Conservation (phyloP, 768 basidiomycete species). For the Lactarius psammicola region DNA sequence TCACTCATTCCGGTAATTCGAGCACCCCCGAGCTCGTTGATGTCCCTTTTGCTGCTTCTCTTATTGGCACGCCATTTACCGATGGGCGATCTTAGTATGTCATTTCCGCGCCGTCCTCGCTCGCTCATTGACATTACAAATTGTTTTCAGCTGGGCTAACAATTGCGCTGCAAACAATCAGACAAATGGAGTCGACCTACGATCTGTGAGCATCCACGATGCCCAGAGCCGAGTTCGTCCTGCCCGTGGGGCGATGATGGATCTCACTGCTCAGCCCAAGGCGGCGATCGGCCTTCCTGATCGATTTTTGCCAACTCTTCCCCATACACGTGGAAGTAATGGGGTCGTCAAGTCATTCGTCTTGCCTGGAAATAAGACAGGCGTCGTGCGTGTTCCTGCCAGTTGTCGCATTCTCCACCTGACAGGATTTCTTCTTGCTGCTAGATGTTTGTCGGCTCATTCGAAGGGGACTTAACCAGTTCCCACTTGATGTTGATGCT, state of each 20-base stretch:
- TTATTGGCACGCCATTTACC: conserved; percentile 48
- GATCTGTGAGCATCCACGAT: conserved; percentile 15
- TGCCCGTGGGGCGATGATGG: conserved; percentile 19
- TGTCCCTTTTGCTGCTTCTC: conserved; percentile 53
- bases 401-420: neutral
- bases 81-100: conserved; percentile 53
- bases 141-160: conserved; percentile 48
- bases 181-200: conserved; percentile 55
- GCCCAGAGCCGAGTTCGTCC: conserved; percentile 35
- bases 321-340: conserved; percentile 45
- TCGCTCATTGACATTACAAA: neutral
- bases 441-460: conserved; percentile 63
- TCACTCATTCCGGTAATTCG: conserved; percentile 46
- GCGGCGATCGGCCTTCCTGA: conserved; percentile 47
- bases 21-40: conserved; percentile 48
- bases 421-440: conserved; percentile 4
- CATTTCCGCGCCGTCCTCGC: neutral
- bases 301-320: conserved; percentile 48
- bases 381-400: conserved; percentile 45
- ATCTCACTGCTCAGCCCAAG: conserved; percentile 15
- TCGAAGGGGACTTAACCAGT: conserved; percentile 48
- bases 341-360: conserved; percentile 58
- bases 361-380: conserved; percentile 54
- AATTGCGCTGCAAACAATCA: conserved; percentile 53
- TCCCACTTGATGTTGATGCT: conserved; percentile 51